Conservation (phyloP, 2,329 filamentous ascomycete species). For the Phoma sp. region DNA sequence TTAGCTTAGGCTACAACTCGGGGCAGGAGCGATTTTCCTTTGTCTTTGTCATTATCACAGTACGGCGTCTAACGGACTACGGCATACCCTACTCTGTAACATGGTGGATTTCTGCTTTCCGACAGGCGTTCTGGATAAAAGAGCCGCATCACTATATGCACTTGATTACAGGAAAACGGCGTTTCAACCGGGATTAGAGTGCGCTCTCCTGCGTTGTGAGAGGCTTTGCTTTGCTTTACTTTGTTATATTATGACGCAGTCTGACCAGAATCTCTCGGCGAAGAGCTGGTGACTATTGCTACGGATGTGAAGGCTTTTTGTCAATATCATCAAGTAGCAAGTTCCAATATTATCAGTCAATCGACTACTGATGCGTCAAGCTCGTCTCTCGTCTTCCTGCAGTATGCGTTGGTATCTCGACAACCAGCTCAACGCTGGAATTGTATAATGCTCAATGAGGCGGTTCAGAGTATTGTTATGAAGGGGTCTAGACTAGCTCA, state of each 20-base stretch:
- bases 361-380: no score
- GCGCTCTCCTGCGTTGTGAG: conserved; percentile 1
- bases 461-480: no score
- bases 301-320: not conserved
- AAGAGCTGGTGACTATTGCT: conserved; percentile 2
- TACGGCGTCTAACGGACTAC: not conserved
- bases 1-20: conserved; percentile 11
- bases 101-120: conserved; percentile 1
- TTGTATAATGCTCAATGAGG: no score
- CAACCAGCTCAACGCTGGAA: no score
- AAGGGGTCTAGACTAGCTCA: no score
- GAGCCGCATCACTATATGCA: not conserved
- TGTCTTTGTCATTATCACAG: conserved; percentile 9
- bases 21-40: not conserved
- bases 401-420: no score
- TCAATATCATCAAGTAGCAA: not conserved
- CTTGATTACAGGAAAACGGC: conserved; percentile 5
- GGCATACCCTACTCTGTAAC: conserved; percentile 12
- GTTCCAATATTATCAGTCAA: no score
- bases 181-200: conserved; percentile 7
- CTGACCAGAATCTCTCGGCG: not conserved
- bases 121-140: conserved; percentile 13
- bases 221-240: not conserved
- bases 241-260: not conserved
- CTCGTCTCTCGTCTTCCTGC: no score